A percentile compares a stretch with the other conserved stretches of the same genome.
phyloP scores from a whole-genome alignment of 2,329 filamentous ascomycete genomes.

The Emydomyces testavorans region DNA sequence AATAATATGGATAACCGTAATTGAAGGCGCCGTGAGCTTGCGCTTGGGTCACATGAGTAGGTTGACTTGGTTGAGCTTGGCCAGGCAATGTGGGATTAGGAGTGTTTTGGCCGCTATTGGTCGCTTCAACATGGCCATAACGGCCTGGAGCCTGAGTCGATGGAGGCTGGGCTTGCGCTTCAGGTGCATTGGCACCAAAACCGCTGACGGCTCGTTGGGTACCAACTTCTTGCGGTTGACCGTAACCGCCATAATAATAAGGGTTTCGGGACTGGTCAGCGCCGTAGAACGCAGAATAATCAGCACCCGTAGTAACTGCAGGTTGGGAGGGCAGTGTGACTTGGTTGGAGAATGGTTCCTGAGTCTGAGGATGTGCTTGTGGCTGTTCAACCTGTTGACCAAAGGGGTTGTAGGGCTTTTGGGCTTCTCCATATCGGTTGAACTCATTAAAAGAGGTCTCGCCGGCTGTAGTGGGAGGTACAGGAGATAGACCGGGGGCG shows the following conservation, averaged over 20 bases:
- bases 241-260: constrained; percentile 59
- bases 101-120: constrained; percentile 78
- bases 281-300: constrained; percentile 79
- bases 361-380: constrained; percentile 41
- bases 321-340: constrained; percentile 53
- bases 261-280: constrained; percentile 60
- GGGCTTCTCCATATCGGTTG: constrained; percentile 46
- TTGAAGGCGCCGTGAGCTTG: constrained; percentile 47
- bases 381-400: constrained; percentile 52
- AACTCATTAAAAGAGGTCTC: constrained; percentile 40
- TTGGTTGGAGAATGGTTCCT: constrained; percentile 45
- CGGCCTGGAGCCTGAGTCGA: constrained; percentile 66
- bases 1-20: constrained; percentile 50
- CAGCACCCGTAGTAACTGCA: constrained; percentile 48
- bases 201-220: constrained; percentile 61
- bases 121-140: constrained; percentile 54
- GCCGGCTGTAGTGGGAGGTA: constrained; percentile 43
- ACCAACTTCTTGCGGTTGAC: constrained; percentile 61
- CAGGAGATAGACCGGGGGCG: constrained; percentile 51
- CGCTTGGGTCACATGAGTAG: constrained; percentile 40
- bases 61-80: constrained; percentile 45
- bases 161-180: constrained; percentile 49
- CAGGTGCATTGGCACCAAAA: constrained; percentile 52
- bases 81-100: constrained; percentile 62
- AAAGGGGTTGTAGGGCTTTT: constrained; percentile 84